Evolutionary conservation across 228 moss, liverwort and hornwort species (phyloP).

Genomic region (Sphagnum fallax): DNA sequence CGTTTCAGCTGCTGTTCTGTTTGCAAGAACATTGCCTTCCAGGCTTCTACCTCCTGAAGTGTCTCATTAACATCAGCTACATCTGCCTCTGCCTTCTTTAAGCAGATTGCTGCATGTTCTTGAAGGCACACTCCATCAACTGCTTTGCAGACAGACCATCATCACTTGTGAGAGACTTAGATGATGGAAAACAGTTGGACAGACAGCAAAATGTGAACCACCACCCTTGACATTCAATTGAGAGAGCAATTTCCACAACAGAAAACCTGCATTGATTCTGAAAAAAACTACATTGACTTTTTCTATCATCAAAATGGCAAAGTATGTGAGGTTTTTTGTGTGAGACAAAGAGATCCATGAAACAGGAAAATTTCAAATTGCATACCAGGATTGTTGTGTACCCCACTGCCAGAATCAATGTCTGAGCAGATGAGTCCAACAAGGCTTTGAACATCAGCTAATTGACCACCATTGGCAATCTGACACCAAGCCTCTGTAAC

Average conservation of each 20-base stretch:
- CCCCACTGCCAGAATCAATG: constrained; percentile 3
- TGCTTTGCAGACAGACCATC: background rate
- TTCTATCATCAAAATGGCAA: too few relatives aligned
- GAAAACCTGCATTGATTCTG: too few relatives aligned
- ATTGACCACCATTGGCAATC: constrained; percentile 17
- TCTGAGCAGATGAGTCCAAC: constrained; percentile 27
- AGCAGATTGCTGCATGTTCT: constrained; percentile 16
- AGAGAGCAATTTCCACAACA: too few relatives aligned
- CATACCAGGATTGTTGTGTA: constrained; percentile 7
- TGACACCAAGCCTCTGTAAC: constrained; percentile 39
- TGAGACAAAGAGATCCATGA: too few relatives aligned
- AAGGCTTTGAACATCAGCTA: constrained; percentile 24
- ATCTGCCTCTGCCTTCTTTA: constrained; percentile 29
- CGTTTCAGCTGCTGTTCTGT: constrained; percentile 30
- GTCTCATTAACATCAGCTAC: constrained; percentile 28
- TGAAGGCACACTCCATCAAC: constrained; percentile 11
- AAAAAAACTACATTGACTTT: too few relatives aligned
- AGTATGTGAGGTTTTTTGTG: too few relatives aligned
- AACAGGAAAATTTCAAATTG: background rate
- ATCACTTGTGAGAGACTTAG: too few relatives aligned
- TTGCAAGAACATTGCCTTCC: constrained; percentile 25
- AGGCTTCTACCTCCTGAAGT: constrained; percentile 34
- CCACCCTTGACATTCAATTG: too few relatives aligned
- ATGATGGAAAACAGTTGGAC: too few relatives aligned
- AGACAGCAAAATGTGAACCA: too few relatives aligned